Base-by-base conservation (phyloP, 1,284 basidiomycete genomes). In the Boletus hoseneyae region DNA sequence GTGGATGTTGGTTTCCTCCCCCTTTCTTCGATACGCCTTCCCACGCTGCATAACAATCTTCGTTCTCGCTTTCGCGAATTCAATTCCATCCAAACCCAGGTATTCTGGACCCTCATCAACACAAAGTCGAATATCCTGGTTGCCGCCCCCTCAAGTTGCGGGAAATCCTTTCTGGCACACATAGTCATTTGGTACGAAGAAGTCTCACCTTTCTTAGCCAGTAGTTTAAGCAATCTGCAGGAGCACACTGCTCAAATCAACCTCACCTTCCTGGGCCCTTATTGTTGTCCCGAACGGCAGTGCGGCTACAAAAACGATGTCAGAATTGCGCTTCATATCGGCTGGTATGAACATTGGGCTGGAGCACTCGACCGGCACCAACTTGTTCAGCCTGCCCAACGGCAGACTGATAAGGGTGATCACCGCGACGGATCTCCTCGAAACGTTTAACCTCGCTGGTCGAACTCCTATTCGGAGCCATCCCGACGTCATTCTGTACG, bases 41-140 rank as follows among this genome's bases (percentile, higher is more conserved):
- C 73, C 2, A 58, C 65, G 3, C 65, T 88, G 5, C 73, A 78
- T 57, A 67, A 74, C 15, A 60, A 74, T 2, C 77, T 83, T 16
- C 68, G 71, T 21, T 63, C 65, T 3, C 77, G 72, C 39, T 60
- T 83, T 33, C 73, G 72, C 27, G 78, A 79, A 35, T 78, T 97
- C 65, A 97, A 96, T 62, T 81, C 85, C 1, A 81, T 98, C 4
- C 96, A 99, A 66, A 93, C 90, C 1, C 97, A 98, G 61, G 75
- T 80, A 3, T 91, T 91, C 67, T 98, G 97, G 89, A 83, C 84
- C 41, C 60, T 93, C 16, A 73, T 87, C 47, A 83, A 87, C 60
- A 89, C 90, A 1, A 72, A 76, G 40, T 70, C 77, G 38, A 90
- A 95, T 63, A 69, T 85, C 4, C 71, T 99, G n/a, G 60, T 97